Evolutionary conservation across 805 yeast genomes (phyloP).

Genomic region (Metschnikowia bowlesiae): DNA sequence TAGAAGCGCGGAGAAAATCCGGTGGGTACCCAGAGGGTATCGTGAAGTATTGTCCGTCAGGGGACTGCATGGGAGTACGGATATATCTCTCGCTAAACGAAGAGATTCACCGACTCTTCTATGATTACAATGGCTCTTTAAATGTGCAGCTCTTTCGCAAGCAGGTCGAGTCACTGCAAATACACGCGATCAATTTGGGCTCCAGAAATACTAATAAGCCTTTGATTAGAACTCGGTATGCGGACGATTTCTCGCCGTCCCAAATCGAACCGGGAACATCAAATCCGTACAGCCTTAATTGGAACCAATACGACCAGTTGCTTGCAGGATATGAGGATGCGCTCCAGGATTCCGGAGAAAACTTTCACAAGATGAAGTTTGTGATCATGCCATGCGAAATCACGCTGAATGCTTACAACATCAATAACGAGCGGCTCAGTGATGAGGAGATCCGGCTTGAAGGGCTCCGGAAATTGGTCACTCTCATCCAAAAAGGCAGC

Average conservation of each 20-base stretch:
- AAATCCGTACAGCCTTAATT: constrained; percentile 61
- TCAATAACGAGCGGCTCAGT: constrained; percentile 56
- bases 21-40: constrained; percentile 50
- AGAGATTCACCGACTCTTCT: constrained; percentile 78
- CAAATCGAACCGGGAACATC: constrained; percentile 26
- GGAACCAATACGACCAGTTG: constrained; percentile 89
- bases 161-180: constrained; percentile 6
- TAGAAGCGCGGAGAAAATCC: constrained; percentile 59
- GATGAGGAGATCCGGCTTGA: constrained; percentile 91
- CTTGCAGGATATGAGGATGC: constrained; percentile 89
- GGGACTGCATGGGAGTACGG: constrained; percentile 50
- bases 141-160: constrained; percentile 69
- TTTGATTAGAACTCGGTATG: constrained; percentile 73
- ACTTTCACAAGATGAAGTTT: constrained; percentile 68
- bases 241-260: constrained; percentile 57
- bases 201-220: constrained; percentile 19
- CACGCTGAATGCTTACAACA: constrained; percentile 49
- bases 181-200: constrained; percentile 13
- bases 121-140: constrained; percentile 66
- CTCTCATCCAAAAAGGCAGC: constrained; percentile 55
- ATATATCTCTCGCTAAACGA: constrained; percentile 74
- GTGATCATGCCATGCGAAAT: constrained; percentile 79
- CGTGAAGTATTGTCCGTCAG: constrained; percentile 50
- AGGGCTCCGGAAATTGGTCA: constrained; percentile 69
- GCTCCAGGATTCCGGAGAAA: constrained; percentile 48